Evolutionary conservation across 2,329 filamentous ascomycete species (phyloP).

Genomic region (Trichophyton verrucosum): DNA sequence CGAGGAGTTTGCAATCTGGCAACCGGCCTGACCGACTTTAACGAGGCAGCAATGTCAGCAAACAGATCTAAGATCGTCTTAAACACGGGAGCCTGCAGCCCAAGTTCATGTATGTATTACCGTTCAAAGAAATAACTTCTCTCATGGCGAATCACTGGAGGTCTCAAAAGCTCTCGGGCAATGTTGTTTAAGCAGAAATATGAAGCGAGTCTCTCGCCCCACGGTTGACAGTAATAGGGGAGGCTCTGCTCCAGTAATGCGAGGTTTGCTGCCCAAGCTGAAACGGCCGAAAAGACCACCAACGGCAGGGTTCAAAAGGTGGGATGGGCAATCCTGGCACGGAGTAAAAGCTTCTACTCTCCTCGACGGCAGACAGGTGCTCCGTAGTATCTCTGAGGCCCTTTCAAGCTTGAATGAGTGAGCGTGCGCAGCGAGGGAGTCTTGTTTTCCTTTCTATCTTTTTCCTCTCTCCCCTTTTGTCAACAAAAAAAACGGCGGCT

Average conservation of each 20-base stretch:
- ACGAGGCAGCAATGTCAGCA: slow-evolving; percentile 9
- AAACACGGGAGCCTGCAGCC: slow-evolving; percentile 31
- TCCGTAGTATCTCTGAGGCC: neutral
- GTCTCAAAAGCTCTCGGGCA: neutral
- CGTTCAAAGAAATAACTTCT: slow-evolving; percentile 99
- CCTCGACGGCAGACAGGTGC: neutral
- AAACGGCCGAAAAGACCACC: neutral
- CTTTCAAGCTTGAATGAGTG: neutral
- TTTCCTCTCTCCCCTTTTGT: neutral
- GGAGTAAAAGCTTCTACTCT: neutral
- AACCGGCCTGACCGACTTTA: slow-evolving; percentile 97
- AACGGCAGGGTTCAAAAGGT: neutral
- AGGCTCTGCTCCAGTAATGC: neutral
- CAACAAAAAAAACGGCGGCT: neutral
- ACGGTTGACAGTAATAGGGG: neutral
- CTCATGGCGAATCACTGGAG: slow-evolving; percentile 49
- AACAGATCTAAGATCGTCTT: slow-evolving; percentile 37
- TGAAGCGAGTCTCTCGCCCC: neutral
- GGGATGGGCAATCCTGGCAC: neutral
- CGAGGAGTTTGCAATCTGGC: slow-evolving; percentile 99
- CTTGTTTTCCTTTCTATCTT: neutral
- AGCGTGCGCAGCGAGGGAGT: neutral
- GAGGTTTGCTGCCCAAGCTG: neutral
- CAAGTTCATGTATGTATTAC: slow-evolving; percentile 40
- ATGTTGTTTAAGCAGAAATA: neutral